These are phyloP conservation scores for Hyparrhenia diplandra DNA, from an alignment of 176 grass and related monocot genomes.

Conservation along the genomic window DNA sequence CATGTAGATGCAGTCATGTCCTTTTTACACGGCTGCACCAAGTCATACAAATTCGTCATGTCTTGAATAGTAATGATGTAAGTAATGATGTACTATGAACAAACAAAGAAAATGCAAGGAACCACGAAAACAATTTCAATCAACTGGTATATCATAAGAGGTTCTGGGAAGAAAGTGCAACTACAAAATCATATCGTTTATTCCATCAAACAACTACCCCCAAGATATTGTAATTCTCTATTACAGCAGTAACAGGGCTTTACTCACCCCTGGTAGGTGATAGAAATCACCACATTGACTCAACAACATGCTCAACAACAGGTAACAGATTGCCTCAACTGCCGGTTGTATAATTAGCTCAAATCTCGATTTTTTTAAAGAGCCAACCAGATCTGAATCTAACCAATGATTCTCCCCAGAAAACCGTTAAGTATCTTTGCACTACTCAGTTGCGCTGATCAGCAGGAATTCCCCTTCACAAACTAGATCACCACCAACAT, in stretches of 20 bases:
- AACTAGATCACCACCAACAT: constrained; percentile 79
- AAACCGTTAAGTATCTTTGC: neutral
- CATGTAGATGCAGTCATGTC: neutral
- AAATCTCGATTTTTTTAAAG: neutral
- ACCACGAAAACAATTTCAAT: neutral
- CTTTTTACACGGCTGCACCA: neutral
- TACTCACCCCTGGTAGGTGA: neutral
- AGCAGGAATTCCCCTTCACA: constrained; percentile 94
- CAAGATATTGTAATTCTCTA: neutral
- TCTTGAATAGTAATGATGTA: neutral
- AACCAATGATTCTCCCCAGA: neutral
- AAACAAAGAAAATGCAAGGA: neutral
- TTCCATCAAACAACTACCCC: constrained; percentile 8
- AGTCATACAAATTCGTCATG: neutral
- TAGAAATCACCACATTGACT: neutral
- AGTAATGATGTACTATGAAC: neutral
- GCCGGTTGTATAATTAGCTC: neutral
- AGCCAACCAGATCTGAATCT: neutral
- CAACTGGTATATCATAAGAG: neutral
- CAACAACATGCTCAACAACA: neutral
- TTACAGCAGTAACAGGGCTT: neutral
- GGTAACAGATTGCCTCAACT: neutral
- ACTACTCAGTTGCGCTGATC: constrained; percentile 45
- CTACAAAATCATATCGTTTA: neutral
- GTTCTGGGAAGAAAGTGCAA: neutral